Evolutionary conservation across 306 rosid genomes (phyloP).

Genomic region (Aeschynomene evenia): DNA sequence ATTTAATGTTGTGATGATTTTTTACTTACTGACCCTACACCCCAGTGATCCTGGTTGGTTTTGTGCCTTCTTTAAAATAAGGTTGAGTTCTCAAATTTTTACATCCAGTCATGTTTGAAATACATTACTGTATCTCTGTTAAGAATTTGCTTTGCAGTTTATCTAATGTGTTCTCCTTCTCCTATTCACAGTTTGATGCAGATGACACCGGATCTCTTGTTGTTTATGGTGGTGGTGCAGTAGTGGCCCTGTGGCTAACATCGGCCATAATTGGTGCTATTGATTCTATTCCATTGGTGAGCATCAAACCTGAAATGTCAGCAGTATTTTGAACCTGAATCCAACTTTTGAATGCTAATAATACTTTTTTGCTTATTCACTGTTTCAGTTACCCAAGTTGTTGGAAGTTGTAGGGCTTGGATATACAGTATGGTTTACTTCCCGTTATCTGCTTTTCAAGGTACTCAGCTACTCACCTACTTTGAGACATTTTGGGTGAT

Average conservation of each 20-base stretch:
- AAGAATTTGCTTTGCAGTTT: background rate
- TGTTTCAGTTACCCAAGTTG: conserved; percentile 73
- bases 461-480: conserved; percentile 50
- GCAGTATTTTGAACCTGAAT: background rate
- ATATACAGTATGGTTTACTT: conserved; percentile 74
- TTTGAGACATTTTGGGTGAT: background rate
- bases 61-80: background rate
- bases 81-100: background rate
- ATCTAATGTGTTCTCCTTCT: background rate
- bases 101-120: background rate
- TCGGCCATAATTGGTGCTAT: conserved; percentile 76
- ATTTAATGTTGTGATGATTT: background rate
- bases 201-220: conserved; percentile 38
- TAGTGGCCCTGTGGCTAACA: conserved; percentile 58
- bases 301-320: conserved; percentile 9
- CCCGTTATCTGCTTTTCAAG: conserved; percentile 86
- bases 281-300: conserved; percentile 83
- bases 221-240: conserved; percentile 55
- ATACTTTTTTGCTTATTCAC: background rate
- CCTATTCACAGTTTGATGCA: conserved; percentile 51
- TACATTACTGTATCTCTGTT: background rate
- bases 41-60: background rate
- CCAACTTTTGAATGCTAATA: background rate
- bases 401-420: conserved; percentile 86
- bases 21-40: background rate